phyloP scores from a whole-genome alignment of 2,329 filamentous ascomycete species.

The Botrytis galanthina region DNA sequence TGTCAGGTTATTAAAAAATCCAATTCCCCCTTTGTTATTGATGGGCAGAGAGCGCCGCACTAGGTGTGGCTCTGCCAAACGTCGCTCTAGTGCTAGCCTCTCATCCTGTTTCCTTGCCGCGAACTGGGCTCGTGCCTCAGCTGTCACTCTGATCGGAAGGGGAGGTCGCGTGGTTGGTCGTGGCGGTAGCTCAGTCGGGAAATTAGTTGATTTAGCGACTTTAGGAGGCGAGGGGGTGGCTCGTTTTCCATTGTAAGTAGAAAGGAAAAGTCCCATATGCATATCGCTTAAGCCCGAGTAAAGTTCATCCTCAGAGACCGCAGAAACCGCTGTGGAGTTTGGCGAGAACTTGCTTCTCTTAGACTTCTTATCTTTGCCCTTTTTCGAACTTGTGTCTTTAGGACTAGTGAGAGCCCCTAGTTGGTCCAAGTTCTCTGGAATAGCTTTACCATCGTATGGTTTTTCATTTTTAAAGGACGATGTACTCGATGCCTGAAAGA shows the following conservation, averaged over 20 bases:
- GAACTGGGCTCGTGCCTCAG: constrained; percentile 5
- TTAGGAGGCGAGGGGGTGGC: not conserved
- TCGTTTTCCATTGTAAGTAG: not conserved
- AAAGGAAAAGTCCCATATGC: not conserved
- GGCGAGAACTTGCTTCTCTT: not conserved
- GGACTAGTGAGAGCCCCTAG: not conserved
- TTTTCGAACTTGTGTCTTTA: not conserved
- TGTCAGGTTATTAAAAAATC: not conserved
- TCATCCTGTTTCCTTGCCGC: not conserved
- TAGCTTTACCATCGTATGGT: not conserved
- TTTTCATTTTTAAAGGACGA: not conserved
- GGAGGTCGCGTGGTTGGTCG: not conserved
- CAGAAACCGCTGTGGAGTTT: not conserved
- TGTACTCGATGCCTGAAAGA: not conserved
- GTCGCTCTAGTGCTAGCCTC: not conserved
- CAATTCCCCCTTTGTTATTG: not conserved
- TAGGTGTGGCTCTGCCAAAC: not conserved
- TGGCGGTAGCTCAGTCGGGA: not conserved
- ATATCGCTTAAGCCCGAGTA: constrained; percentile 11
- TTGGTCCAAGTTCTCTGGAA: not conserved
- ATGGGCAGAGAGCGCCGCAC: not conserved
- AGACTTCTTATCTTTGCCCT: not conserved
- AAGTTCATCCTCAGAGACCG: not conserved
- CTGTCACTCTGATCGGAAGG: not conserved
- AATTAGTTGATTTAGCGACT: not conserved